A percentile compares a stretch with the other conserved stretches of the same genome.
phyloP scores from a whole-genome alignment of 331 rosid species.

The Erythrophleum ivorense region DNA sequence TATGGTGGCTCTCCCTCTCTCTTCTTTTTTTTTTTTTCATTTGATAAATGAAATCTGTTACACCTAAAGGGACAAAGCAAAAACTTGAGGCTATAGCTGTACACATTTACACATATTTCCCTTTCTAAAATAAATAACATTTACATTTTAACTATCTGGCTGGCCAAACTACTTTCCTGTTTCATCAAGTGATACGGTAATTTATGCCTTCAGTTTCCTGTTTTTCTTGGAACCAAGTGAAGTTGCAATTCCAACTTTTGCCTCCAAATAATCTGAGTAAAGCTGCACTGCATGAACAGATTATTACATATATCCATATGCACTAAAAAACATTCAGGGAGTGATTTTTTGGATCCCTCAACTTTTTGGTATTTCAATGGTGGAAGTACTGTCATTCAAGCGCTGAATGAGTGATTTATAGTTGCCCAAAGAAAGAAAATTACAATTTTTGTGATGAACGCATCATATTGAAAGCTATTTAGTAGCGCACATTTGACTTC shows the following conservation, averaged over 20 bases:
- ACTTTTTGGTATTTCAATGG: constrained; percentile 5
- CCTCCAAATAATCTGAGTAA: constrained; percentile 21
- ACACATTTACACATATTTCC: neutral
- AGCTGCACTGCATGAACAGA: constrained; percentile 23
- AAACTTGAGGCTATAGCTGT: neutral
- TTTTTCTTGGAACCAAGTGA: constrained; percentile 25
- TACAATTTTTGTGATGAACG: constrained; percentile 22
- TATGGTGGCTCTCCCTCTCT: constrained; percentile 31
- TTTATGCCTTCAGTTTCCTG: constrained; percentile 14
- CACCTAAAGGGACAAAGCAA: neutral
- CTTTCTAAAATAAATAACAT: constrained; percentile 30
- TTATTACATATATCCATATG: neutral
- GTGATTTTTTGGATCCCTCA: constrained; percentile 14
- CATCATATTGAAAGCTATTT: constrained; percentile 30
- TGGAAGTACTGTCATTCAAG: constrained; percentile 29
- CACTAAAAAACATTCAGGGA: constrained; percentile 6
- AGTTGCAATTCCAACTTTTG: constrained; percentile 26
- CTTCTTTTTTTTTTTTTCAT: neutral
- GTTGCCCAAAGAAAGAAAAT: constrained; percentile 21
- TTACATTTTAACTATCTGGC: constrained; percentile 22
- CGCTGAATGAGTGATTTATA: constrained; percentile 15
- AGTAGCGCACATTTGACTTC: constrained; percentile 10
- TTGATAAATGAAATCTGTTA: constrained; percentile 21
- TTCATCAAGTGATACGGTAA: constrained; percentile 6
- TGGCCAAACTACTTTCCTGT: neutral